phyloP scores from a whole-genome alignment of 805 yeast genomes.

The Candida railenensis region DNA sequence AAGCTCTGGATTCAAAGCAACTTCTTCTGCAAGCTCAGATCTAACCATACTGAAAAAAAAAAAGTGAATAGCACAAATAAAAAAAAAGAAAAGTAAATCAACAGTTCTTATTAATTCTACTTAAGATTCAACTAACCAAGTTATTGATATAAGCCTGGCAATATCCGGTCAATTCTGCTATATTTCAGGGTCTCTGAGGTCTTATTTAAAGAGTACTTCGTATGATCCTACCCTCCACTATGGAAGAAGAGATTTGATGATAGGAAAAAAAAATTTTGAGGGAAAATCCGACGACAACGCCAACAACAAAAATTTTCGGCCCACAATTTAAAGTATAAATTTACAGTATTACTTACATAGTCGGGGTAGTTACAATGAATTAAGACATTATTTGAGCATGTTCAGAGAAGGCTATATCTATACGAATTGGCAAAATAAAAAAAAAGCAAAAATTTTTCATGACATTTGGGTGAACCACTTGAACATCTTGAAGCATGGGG shows the following conservation, averaged over 20 bases:
- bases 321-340: neutral
- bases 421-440: neutral
- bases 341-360: neutral
- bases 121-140: neutral
- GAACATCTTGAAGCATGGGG: too few relatives aligned
- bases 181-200: too few relatives aligned
- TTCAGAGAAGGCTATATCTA: too few relatives aligned
- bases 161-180: too few relatives aligned
- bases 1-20: constrained; percentile 71
- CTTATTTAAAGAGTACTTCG: neutral
- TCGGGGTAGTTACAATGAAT: too few relatives aligned
- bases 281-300: constrained; percentile 13
- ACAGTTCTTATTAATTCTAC: neutral
- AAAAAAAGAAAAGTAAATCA: neutral
- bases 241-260: neutral
- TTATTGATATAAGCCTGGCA: too few relatives aligned
- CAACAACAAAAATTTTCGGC: constrained; percentile 6
- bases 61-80: neutral
- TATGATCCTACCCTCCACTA: neutral
- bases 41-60: constrained; percentile 21
- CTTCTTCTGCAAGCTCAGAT: constrained; percentile 47
- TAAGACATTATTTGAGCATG: too few relatives aligned
- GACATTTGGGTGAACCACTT: too few relatives aligned
- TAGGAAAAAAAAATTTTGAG: constrained; percentile 1
- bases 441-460: too few relatives aligned